phyloP scores from a whole-genome alignment of 306 rosid species.

The Vigna nakashimae region DNA sequence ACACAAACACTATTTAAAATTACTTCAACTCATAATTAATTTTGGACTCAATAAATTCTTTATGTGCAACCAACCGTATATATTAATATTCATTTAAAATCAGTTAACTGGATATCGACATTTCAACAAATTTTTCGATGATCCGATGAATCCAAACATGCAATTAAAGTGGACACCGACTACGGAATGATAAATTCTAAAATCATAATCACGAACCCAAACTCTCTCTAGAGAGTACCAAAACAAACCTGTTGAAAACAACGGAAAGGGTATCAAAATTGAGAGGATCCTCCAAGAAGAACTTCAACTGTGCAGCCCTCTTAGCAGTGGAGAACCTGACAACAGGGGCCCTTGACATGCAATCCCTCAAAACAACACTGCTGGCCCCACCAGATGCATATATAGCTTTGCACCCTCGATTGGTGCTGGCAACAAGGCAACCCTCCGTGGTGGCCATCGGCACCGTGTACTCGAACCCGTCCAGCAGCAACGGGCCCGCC shows the following conservation, averaged over 20 bases:
- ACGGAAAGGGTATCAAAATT: slow-evolving; percentile 71
- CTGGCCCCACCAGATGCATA: slow-evolving; percentile 78
- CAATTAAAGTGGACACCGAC: not conserved
- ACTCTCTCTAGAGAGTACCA: too few relatives aligned
- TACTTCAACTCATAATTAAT: not conserved
- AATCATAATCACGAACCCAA: too few relatives aligned
- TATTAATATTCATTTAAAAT: not conserved
- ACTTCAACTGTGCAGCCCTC: slow-evolving; percentile 85
- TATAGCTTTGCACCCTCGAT: slow-evolving; percentile 93
- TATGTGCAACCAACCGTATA: not conserved
- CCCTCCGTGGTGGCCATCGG: slow-evolving; percentile 99
- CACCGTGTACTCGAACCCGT: slow-evolving; percentile 72
- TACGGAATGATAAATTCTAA: too few relatives aligned
- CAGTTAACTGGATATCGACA: not conserved
- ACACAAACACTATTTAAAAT: not conserved
- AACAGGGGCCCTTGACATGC: slow-evolving; percentile 92
- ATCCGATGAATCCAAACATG: not conserved
- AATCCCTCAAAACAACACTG: slow-evolving; percentile 75
- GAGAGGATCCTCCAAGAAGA: slow-evolving; percentile 73
- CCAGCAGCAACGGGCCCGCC: slow-evolving; percentile 84
- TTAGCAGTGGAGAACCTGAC: slow-evolving; percentile 76
- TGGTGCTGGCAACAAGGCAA: slow-evolving; percentile 88
- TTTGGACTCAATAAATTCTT: not conserved
- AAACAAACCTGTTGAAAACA: slow-evolving; percentile 66
- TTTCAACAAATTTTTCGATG: not conserved